These are phyloP conservation scores for Rachicladosporium sp. DNA, from an alignment of 2,329 filamentous ascomycete genomes.

Conservation along the genomic window DNA sequence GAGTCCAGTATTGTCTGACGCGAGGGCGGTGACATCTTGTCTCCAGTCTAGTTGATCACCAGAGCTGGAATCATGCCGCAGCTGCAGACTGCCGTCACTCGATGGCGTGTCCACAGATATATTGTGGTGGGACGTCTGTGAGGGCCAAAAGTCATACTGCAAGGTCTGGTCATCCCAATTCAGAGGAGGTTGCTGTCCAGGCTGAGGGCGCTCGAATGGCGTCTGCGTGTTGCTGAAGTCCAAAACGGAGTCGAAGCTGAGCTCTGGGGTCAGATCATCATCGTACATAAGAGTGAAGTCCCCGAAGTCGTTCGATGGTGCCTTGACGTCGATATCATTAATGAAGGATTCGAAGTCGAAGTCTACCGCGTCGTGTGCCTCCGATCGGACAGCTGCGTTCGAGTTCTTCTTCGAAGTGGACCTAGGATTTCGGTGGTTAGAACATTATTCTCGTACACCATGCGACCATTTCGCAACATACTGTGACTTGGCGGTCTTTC, in stretches of 20 bases:
- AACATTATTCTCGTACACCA: background rate
- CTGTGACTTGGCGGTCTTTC: conserved; percentile 11
- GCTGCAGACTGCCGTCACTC: too few species aligned
- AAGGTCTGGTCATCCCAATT: conserved; percentile 1
- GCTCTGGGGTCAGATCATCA: conserved; percentile 9
- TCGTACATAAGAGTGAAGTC: conserved; percentile 16
- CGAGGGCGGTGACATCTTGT: too few species aligned
- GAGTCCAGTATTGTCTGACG: too few species aligned
- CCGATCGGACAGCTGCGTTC: background rate
- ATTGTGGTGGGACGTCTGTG: background rate
- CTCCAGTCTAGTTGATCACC: too few species aligned
- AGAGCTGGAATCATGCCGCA: too few species aligned
- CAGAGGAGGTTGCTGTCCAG: background rate
- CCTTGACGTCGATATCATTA: background rate
- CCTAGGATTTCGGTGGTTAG: conserved; percentile 1
- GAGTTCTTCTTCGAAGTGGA: too few species aligned
- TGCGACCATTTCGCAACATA: conserved; percentile 3
- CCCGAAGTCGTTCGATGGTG: background rate
- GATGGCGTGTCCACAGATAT: background rate
- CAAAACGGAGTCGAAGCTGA: conserved; percentile 11
- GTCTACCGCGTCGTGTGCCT: background rate
- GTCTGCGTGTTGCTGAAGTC: background rate
- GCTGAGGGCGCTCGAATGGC: conserved; percentile 1
- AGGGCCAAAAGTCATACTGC: background rate
- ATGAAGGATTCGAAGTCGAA: background rate